Conservation (phyloP, 176 grass and related monocot species). For the Oropetium thomaeum region DNA sequence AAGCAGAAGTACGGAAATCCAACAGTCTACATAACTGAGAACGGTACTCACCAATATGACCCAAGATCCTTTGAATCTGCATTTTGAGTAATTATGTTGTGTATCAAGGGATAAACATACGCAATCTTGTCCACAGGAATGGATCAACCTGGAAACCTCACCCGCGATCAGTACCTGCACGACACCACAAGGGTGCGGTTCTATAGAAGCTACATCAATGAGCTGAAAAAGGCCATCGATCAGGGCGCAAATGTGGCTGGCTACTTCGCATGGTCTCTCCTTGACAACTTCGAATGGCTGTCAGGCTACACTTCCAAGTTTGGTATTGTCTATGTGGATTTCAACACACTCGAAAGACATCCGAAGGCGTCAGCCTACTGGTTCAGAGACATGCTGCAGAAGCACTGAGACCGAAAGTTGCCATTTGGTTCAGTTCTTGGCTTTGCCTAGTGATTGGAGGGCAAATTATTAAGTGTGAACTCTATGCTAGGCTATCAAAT, state of each 20-base stretch:
- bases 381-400: constrained; percentile 51
- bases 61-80: neutral
- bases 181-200: constrained; percentile 42
- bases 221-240: constrained; percentile 55
- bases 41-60: constrained; percentile 51
- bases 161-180: constrained; percentile 37
- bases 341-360: constrained; percentile 37
- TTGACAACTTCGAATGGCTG: constrained; percentile 64
- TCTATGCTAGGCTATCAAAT: neutral
- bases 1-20: constrained; percentile 74
- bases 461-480: neutral
- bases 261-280: constrained; percentile 74
- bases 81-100: neutral
- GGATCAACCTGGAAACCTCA: constrained; percentile 61
- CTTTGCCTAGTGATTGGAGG: neutral
- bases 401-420: constrained; percentile 16
- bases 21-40: constrained; percentile 64
- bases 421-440: neutral
- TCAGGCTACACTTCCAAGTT: constrained; percentile 59
- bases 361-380: constrained; percentile 64
- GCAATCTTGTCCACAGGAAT: constrained; percentile 41
- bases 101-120: neutral
- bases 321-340: constrained; percentile 59
- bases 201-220: constrained; percentile 48
- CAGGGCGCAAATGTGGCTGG: constrained; percentile 54